Conservation (phyloP, 768 basidiomycete species). For the Cystobasidium ongulense region DNA sequence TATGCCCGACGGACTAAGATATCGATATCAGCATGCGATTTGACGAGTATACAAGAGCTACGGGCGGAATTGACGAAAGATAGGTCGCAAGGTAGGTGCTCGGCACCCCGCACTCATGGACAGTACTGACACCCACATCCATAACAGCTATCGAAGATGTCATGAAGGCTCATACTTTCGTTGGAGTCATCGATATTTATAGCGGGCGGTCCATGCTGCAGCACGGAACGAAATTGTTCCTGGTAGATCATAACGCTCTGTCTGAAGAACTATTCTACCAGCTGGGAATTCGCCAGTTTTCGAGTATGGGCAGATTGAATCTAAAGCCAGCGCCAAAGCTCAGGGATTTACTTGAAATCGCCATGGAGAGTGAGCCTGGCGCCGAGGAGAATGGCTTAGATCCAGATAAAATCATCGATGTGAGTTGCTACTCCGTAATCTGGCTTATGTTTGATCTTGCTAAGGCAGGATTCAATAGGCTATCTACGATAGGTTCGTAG, state of each 20-base stretch:
- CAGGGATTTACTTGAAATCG: conserved; percentile 63
- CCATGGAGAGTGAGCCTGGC: conserved; percentile 62
- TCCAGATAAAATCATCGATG: conserved; percentile 63
- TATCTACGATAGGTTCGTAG: conserved; percentile 35
- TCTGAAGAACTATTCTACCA: conserved; percentile 97
- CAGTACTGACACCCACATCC: background rate
- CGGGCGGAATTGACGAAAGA: conserved; percentile 48
- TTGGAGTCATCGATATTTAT: conserved; percentile 74
- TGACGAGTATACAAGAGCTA: conserved; percentile 66
- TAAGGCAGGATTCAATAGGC: background rate
- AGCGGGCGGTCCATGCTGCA: conserved; percentile 74
- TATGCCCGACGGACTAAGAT: conserved; percentile 46
- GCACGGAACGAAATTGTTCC: conserved; percentile 75
- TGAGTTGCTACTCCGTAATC: conserved; percentile 44
- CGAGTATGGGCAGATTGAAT: conserved; percentile 64
- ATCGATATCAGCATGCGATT: conserved; percentile 63
- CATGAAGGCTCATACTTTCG: conserved; percentile 76
- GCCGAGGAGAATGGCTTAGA: conserved; percentile 51
- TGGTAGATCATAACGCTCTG: conserved; percentile 74
- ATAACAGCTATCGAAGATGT: conserved; percentile 68
- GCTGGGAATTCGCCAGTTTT: conserved; percentile 81
- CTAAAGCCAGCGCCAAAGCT: conserved; percentile 75
- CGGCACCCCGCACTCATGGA: too few species aligned
- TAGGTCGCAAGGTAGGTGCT: conserved; percentile 64
- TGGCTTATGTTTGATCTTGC: too few species aligned